Evolutionary conservation across 768 basidiomycete genomes (phyloP).

Genomic region (Mycena indigotica): DNA sequence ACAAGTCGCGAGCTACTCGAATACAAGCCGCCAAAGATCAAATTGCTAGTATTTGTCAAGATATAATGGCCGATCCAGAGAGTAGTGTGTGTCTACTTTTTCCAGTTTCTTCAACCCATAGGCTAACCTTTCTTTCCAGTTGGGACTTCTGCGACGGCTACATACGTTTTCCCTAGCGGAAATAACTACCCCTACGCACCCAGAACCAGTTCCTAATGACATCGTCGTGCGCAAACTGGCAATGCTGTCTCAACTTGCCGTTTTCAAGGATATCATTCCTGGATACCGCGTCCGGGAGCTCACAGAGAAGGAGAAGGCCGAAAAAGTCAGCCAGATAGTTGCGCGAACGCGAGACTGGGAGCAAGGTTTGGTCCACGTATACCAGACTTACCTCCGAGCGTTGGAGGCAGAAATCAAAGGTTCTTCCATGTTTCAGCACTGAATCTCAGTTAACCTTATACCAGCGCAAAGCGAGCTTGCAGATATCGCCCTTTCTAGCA

Average conservation of each 20-base stretch:
- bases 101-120: no score
- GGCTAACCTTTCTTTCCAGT: slow-evolving; percentile 43
- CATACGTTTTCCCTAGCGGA: slow-evolving; percentile 84
- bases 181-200: slow-evolving; percentile 68
- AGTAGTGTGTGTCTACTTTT: slow-evolving; percentile 78
- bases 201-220: slow-evolving; percentile 78
- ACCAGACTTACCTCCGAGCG: slow-evolving; percentile 84
- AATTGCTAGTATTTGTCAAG: slow-evolving; percentile 90
- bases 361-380: slow-evolving; percentile 85
- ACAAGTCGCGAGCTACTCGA: slow-evolving; percentile 63
- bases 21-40: slow-evolving; percentile 88
- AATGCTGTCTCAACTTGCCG: slow-evolving; percentile 85
- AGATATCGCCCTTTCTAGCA: slow-evolving; percentile 74
- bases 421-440: slow-evolving; percentile 29
- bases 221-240: slow-evolving; percentile 83
- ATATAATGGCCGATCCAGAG: slow-evolving; percentile 93
- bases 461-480: slow-evolving; percentile 67
- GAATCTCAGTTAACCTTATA: slow-evolving; percentile 23
- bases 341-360: slow-evolving; percentile 91
- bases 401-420: slow-evolving; percentile 90
- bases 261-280: slow-evolving; percentile 95
- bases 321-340: slow-evolving; percentile 95
- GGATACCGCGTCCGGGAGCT: slow-evolving; percentile 92
- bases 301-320: slow-evolving; percentile 86
- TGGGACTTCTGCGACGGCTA: slow-evolving; percentile 85